Conservation (phyloP, 768 basidiomycete species). For the Russula vinacea region DNA sequence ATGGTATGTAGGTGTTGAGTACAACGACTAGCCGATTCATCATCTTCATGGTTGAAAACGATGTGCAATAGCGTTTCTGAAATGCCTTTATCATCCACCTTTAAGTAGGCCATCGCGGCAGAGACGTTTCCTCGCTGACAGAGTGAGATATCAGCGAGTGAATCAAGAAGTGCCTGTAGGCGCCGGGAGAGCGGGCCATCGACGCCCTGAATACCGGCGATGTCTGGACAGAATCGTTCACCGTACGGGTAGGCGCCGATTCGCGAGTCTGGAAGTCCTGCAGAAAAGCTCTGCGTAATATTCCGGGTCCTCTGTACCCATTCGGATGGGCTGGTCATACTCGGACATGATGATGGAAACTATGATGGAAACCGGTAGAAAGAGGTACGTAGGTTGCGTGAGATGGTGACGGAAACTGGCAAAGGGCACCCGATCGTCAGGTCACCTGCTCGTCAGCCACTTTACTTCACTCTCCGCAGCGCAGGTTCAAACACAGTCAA, state of each 20-base stretch:
- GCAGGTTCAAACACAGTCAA: too few relatives aligned
- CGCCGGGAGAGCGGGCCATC: too few relatives aligned
- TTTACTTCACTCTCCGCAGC: too few relatives aligned
- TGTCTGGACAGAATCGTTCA: too few relatives aligned
- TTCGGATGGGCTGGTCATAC: neutral
- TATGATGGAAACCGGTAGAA: neutral
- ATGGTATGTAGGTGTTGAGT: neutral
- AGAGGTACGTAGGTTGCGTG: too few relatives aligned
- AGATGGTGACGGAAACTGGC: too few relatives aligned
- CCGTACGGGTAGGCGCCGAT: too few relatives aligned
- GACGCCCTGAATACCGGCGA: neutral
- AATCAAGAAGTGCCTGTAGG: neutral
- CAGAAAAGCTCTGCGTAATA: neutral
- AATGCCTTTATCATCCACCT: neutral
- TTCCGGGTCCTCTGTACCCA: neutral
- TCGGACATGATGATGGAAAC: neutral
- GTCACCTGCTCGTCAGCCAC: too few relatives aligned
- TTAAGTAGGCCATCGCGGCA: neutral
- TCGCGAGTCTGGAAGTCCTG: too few relatives aligned
- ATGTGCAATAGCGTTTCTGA: neutral
- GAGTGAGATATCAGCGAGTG: neutral
- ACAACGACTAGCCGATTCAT: neutral
- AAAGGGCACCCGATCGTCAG: too few relatives aligned
- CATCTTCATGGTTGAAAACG: neutral
- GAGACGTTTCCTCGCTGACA: neutral